These are phyloP conservation scores for Pichia sp. DNA, from an alignment of 1,139 yeast genomes.

Conservation along the genomic window DNA sequence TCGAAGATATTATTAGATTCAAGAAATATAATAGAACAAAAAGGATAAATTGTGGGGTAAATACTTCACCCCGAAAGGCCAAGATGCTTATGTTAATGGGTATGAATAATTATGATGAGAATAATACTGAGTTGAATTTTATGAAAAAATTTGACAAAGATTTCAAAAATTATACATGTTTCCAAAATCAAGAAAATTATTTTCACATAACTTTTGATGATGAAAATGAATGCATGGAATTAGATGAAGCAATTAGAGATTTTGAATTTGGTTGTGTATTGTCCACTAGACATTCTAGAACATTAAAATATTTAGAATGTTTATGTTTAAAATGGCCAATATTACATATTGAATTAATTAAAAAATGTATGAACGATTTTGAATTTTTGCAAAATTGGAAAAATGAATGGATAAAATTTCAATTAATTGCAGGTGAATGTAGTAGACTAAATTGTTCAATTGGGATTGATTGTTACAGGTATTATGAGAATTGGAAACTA, in stretches of 20 bases:
- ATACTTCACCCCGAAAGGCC: conserved; percentile 9
- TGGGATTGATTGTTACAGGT: conserved; percentile 39
- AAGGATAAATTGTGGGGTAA: neutral
- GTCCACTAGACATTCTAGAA: conserved; percentile 52
- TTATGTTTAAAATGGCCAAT: conserved; percentile 91
- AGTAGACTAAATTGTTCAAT: conserved; percentile 27
- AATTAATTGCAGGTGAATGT: conserved; percentile 70
- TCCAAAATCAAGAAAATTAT: conserved; percentile 44
- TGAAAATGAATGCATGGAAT: conserved; percentile 23
- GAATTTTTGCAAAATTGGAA: conserved; percentile 23
- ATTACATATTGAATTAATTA: conserved; percentile 52
- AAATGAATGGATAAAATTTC: conserved; percentile 45
- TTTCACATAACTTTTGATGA: conserved; percentile 19
- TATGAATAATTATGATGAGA: neutral
- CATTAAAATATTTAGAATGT: conserved; percentile 75
- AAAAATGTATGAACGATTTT: conserved; percentile 40
- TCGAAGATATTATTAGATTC: conserved; percentile 11
- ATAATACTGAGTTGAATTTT: conserved; percentile 3
- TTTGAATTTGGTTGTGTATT: conserved; percentile 59
- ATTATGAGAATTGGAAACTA: conserved; percentile 21
- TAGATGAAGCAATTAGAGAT: conserved; percentile 3
- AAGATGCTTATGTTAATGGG: neutral
- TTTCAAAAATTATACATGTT: conserved; percentile 3
- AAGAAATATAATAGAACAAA: neutral
- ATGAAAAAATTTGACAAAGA: neutral